Percentiles rank a stretch among this genome's conserved stretches.
These are phyloP conservation scores for Piper longum DNA, from an alignment of 164 flowering plant species.

Conservation along the genomic window DNA sequence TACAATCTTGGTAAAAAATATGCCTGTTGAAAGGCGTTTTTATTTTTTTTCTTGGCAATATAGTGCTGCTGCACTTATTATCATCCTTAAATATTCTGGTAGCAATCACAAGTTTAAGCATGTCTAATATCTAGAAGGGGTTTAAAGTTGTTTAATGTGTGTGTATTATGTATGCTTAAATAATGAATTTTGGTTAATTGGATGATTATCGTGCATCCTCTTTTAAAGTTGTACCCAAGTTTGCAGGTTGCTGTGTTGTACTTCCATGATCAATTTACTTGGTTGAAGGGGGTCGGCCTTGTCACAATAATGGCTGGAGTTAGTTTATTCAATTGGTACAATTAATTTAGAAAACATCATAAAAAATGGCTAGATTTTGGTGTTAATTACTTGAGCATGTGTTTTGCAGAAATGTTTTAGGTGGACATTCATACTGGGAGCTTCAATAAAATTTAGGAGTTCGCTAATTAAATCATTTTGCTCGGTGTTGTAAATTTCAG, in stretches of 20 bases:
- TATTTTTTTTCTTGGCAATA: background rate
- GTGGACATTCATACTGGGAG: background rate
- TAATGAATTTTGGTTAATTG: background rate
- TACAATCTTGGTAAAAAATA: conserved; percentile 68
- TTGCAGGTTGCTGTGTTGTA: conserved; percentile 88
- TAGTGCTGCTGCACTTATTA: background rate
- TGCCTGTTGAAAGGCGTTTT: background rate
- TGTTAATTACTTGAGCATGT: background rate
- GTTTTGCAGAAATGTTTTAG: background rate
- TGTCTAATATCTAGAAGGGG: background rate
- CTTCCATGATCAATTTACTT: conserved; percentile 90
- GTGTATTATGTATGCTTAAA: too few species aligned
- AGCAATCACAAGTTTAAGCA: background rate
- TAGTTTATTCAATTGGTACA: conserved; percentile 94
- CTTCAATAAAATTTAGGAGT: background rate
- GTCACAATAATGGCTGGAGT: conserved; percentile 79
- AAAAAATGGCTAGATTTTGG: background rate
- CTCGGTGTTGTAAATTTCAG: conserved; percentile 19
- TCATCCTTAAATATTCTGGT: too few species aligned
- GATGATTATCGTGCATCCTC: background rate
- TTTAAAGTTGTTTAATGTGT: background rate
- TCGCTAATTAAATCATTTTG: background rate
- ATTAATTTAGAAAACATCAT: conserved; percentile 45
- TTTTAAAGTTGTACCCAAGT: background rate
- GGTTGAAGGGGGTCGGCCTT: conserved; percentile 87